These are phyloP conservation scores for Skeletonema tropicum DNA, from an alignment of 108 stramenopile species.

Conservation along the genomic window DNA sequence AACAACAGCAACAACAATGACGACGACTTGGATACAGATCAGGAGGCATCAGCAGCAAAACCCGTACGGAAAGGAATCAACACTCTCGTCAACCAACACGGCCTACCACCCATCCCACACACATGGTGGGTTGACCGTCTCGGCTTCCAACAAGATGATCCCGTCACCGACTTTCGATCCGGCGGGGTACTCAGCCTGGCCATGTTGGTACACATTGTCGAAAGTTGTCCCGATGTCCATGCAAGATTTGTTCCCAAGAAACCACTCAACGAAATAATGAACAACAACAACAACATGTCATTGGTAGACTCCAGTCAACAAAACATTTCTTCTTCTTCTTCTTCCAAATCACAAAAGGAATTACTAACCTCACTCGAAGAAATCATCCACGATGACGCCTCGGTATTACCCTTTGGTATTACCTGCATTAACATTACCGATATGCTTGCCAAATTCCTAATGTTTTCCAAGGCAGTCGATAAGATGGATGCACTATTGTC, in stretches of 20 bases:
- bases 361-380: conserved; percentile 24
- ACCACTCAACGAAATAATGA: too few species aligned
- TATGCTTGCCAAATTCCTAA: conserved; percentile 87
- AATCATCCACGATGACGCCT: conserved; percentile 61
- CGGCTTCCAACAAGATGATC: conserved; percentile 89
- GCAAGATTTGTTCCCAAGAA: conserved; percentile 46
- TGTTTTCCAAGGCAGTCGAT: conserved; percentile 80
- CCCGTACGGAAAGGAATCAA: conserved; percentile 36
- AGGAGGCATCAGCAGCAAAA: background rate
- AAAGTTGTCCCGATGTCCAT: conserved; percentile 52
- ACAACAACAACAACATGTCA: too few species aligned
- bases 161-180: conserved; percentile 89
- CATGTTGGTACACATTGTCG: conserved; percentile 84
- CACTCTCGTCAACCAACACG: conserved; percentile 65
- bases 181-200: conserved; percentile 84
- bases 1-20: background rate
- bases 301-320: background rate
- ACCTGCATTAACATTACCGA: conserved; percentile 88
- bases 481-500: conserved; percentile 86
- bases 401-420: conserved; percentile 86
- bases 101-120: conserved; percentile 84
- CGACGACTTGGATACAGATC: too few species aligned
- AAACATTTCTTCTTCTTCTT: too few species aligned
- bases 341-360: conserved; percentile 10
- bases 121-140: conserved; percentile 74